Conservation (phyloP, 495 filamentous ascomycete genomes). For the Penicillium daleae region DNA sequence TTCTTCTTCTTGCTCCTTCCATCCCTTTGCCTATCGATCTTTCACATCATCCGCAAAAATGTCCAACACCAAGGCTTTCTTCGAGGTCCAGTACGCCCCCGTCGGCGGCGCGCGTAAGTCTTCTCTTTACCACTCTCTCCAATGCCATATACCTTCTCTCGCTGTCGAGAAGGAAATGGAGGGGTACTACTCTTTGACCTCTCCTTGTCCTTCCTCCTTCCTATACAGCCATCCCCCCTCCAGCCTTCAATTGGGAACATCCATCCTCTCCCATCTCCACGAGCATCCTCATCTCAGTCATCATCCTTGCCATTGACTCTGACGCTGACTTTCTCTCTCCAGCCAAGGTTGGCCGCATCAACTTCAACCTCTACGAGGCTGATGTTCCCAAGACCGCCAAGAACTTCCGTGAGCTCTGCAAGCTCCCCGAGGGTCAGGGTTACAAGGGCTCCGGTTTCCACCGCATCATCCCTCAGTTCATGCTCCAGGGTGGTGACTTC, state of each 20-base stretch:
- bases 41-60: constrained; percentile 70
- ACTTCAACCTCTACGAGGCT: constrained; percentile 87
- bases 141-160: neutral
- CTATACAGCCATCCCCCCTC: neutral
- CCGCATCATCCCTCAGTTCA: constrained; percentile 96
- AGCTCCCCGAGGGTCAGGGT: constrained; percentile 82
- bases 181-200: constrained; percentile 23
- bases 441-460: constrained; percentile 95
- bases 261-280: neutral
- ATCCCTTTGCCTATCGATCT: constrained; percentile 49
- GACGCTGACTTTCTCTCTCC: constrained; percentile 27
- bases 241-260: constrained; percentile 2
- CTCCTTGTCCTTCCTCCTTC: constrained; percentile 11
- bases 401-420: constrained; percentile 97
- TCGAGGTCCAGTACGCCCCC: constrained; percentile 65
- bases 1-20: constrained; percentile 52
- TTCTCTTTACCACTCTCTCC: constrained; percentile 6
- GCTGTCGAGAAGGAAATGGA: neutral
- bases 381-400: constrained; percentile 89
- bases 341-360: constrained; percentile 81
- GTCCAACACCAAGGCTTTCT: constrained; percentile 65
- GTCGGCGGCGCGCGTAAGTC: constrained; percentile 63
- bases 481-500: constrained; percentile 99
- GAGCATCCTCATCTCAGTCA: neutral
- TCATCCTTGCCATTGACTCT: constrained; percentile 6